Base-by-base conservation (phyloP, 352 stramenopile species). In the Lagenidium giganteum region DNA sequence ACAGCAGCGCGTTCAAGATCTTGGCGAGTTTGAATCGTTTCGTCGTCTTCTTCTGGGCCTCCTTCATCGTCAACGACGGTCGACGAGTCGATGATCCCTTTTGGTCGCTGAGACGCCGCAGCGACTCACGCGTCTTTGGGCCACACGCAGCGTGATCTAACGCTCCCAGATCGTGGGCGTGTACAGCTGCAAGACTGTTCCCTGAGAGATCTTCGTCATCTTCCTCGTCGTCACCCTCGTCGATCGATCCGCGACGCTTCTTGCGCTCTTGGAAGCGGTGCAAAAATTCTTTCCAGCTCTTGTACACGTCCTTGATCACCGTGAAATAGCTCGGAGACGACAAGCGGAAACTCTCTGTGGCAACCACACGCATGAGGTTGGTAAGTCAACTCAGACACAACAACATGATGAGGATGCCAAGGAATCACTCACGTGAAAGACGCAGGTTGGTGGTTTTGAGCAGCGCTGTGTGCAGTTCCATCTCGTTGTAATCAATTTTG, bases 401-500 rank as follows among this genome's bases (percentile, higher is more conserved):
- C n/a, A n/a, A n/a, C n/a, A n/a, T n/a, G n/a, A n/a, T n/a, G n/a
- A n/a, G n/a, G n/a, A n/a, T n/a, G n/a, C n/a, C n/a, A n/a, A n/a
- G n/a, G n/a, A n/a, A n/a, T n/a, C n/a, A n/a, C n/a, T n/a, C n/a
- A n/a, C n/a, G n/a, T n/a, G n/a, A n/a, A n/a, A n/a, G n/a, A n/a
- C n/a, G n/a, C 33, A 40, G 52, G 18, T 12, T 35, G 31, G 30
- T 29, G 24, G 33, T 35, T 12, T 67, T 43, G 24, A 42, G 49
- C 27, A 79, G 53, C 1, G 54, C 52, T 29, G 31, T 45, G 38
- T 70, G 55, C 26, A 83, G 61, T 4, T 51, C 57, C 26, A 63
- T 39, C 34, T 88, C 72, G 31, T 83, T 71, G 53, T 75, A 88
- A 21, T 84, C 59, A 38, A 88, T 72, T 30, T 55, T 70, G 30